These are phyloP conservation scores for Nannizziopsis barbatae DNA, from an alignment of 2,329 filamentous ascomycete genomes.

Conservation along the genomic window DNA sequence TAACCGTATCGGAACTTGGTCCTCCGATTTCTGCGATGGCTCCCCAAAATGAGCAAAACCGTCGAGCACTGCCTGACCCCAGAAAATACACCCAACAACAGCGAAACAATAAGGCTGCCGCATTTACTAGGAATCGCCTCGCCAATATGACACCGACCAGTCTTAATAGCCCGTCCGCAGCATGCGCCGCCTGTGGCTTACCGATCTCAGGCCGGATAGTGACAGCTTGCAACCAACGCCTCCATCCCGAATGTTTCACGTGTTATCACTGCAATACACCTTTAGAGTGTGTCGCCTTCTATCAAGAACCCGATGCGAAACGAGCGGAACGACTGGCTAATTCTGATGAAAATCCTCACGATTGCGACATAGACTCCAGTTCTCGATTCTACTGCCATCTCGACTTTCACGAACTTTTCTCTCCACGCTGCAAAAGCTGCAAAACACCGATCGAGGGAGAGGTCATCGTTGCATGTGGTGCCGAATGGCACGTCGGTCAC, in stretches of 20 bases:
- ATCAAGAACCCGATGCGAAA: slow-evolving; percentile 69
- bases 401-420: slow-evolving; percentile 95
- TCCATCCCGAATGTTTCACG: slow-evolving; percentile 86
- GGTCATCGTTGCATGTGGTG: slow-evolving; percentile 82
- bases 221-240: slow-evolving; percentile 67
- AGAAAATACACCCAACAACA: slow-evolving; percentile 5
- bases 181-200: slow-evolving; percentile 71
- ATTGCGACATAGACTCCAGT: slow-evolving; percentile 48
- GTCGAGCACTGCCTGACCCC: slow-evolving; percentile 17
- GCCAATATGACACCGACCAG: slow-evolving; percentile 29
- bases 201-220: slow-evolving; percentile 87
- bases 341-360: slow-evolving; percentile 44
- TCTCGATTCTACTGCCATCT: slow-evolving; percentile 86
- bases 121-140: slow-evolving; percentile 21
- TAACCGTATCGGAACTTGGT: slow-evolving; percentile 23
- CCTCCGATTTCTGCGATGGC: slow-evolving; percentile 30
- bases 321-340: slow-evolving; percentile 60
- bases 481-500: slow-evolving; percentile 95
- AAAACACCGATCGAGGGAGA: slow-evolving; percentile 93
- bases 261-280: slow-evolving; percentile 79
- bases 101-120: slow-evolving; percentile 7
- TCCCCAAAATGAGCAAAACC: slow-evolving; percentile 13
- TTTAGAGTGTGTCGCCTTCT: slow-evolving; percentile 92
- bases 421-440: slow-evolving; percentile 88
- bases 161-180: slow-evolving; percentile 48